A percentile compares a stretch with the other conserved stretches of the same genome.
Evolutionary conservation across 176 grass and related monocot genomes (phyloP).

Genomic region (Musa schizocarpa): DNA sequence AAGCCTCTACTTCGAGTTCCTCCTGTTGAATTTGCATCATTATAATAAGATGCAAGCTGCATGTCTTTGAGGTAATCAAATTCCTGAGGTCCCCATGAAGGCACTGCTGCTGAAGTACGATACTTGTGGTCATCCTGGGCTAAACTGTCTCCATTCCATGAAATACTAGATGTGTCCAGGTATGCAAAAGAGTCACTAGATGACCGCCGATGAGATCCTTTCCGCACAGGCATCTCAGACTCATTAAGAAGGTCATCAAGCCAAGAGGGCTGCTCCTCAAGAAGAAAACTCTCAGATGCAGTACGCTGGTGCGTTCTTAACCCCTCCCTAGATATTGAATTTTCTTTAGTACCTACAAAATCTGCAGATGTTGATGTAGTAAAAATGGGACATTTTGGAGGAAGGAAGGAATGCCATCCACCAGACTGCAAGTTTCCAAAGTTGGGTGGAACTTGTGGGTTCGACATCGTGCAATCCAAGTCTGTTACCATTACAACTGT

Average conservation of each 20-base stretch:
- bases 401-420: constrained; percentile 3
- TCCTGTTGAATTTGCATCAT: constrained; percentile 32
- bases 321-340: constrained; percentile 19
- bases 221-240: constrained; percentile 51
- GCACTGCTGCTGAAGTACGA: background rate
- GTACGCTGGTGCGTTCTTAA: constrained; percentile 58
- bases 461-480: background rate
- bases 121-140: constrained; percentile 23
- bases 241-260: constrained; percentile 84
- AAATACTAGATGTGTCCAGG: constrained; percentile 32
- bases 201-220: constrained; percentile 41
- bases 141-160: constrained; percentile 28
- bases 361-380: constrained; percentile 20
- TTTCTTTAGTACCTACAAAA: constrained; percentile 30
- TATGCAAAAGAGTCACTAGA: constrained; percentile 74
- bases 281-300: constrained; percentile 73
- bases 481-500: background rate
- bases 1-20: constrained; percentile 12
- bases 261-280: constrained; percentile 90
- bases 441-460: background rate
- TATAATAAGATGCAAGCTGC: background rate
- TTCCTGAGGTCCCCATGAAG: constrained; percentile 34
- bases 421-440: background rate
- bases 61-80: constrained; percentile 15
- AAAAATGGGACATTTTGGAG: constrained; percentile 68